Percentiles rank a stretch among this genome's conserved stretches.
These are phyloP conservation scores for Glycyrrhiza uralensis DNA, from an alignment of 306 rosid genomes.

Conservation along the genomic window DNA sequence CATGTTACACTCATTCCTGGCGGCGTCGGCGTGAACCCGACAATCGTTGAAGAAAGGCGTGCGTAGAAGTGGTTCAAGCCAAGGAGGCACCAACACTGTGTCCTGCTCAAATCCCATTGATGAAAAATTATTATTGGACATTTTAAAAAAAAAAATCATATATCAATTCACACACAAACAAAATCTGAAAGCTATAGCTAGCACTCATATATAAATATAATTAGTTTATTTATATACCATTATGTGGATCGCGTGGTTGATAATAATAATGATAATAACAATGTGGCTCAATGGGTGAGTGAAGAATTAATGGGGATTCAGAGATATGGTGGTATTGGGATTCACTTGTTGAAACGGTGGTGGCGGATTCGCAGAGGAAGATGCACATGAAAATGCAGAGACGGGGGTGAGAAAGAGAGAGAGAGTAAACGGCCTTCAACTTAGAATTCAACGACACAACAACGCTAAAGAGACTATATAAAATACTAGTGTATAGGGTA, in stretches of 20 bases:
- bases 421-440: conserved; percentile 52
- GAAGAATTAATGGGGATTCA: background rate
- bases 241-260: background rate
- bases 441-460: conserved; percentile 57
- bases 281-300: conserved; percentile 30
- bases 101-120: conserved; percentile 36
- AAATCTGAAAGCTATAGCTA: background rate
- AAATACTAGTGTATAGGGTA: too few species aligned
- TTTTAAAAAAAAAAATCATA: background rate
- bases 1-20: conserved; percentile 86
- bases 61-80: conserved; percentile 73
- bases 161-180: background rate
- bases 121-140: background rate
- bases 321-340: conserved; percentile 6
- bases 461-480: conserved; percentile 37
- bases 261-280: background rate
- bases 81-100: conserved; percentile 74
- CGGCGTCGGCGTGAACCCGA: conserved; percentile 70
- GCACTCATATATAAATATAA: background rate
- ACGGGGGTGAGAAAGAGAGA: conserved; percentile 29
- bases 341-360: background rate
- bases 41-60: conserved; percentile 74
- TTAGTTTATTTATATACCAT: conserved; percentile 22
- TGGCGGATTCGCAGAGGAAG: conserved; percentile 10
- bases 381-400: background rate